Conservation (phyloP, 2,329 filamentous ascomycete genomes). For the Cladophialophora yegresii region DNA sequence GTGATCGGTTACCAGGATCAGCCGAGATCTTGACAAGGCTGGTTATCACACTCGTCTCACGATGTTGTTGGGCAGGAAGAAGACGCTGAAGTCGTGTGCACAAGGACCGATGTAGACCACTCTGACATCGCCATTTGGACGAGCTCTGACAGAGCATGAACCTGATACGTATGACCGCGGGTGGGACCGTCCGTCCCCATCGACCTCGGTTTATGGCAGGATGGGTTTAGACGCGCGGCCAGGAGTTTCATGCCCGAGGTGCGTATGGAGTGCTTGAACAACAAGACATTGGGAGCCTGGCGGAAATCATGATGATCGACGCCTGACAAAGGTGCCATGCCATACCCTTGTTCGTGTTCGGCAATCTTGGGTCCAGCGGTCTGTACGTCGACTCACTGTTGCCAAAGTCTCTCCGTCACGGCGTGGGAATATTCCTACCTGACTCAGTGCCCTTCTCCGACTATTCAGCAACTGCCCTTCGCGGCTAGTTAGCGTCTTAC, state of each 20-base stretch:
- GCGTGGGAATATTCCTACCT: background rate
- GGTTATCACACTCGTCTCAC: background rate
- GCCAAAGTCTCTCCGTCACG: background rate
- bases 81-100: background rate
- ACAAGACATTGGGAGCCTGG: background rate
- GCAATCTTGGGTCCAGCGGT: background rate
- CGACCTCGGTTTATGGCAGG: background rate
- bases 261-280: background rate
- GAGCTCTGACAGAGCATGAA: background rate
- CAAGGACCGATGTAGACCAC: background rate
- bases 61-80: background rate
- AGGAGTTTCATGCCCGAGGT: background rate
- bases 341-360: background rate
- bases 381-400: background rate
- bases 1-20: background rate
- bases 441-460: background rate
- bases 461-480: background rate
- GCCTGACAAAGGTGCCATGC: background rate
- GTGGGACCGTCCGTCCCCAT: background rate
- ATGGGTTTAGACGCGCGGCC: background rate
- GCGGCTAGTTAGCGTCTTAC: background rate
- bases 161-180: background rate
- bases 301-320: background rate
- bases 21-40: conserved; percentile 3
- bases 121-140: background rate